Percentiles rank a stretch among this genome's conserved stretches.
phyloP scores from a whole-genome alignment of 2,329 filamentous ascomycete species.

The Ilyonectria destructans region DNA sequence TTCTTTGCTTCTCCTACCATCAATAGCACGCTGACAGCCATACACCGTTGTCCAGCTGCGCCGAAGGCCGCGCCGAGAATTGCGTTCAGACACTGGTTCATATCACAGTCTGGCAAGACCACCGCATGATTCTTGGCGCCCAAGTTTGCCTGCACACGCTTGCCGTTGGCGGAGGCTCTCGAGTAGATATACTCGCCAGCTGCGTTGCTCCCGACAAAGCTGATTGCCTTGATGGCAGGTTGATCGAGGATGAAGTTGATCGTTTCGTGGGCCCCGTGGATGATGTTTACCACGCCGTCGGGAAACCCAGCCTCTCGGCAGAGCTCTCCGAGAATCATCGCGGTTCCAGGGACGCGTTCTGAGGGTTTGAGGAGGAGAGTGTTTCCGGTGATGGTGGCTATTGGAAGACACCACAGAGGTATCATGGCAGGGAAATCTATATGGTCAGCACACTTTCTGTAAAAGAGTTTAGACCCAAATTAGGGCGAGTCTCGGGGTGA shows the following conservation, averaged over 20 bases:
- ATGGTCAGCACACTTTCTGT: constrained; percentile 49
- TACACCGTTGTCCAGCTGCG: constrained; percentile 87
- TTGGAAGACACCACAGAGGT: constrained; percentile 88
- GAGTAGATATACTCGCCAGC: constrained; percentile 88
- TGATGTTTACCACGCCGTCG: constrained; percentile 83
- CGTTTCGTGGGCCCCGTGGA: constrained; percentile 83
- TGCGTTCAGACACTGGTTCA: constrained; percentile 87
- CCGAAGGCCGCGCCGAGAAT: constrained; percentile 87
- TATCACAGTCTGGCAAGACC: constrained; percentile 88
- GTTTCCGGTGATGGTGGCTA: constrained; percentile 88
- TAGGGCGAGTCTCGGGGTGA: neutral
- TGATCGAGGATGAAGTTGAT: constrained; percentile 89
- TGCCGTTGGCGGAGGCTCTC: constrained; percentile 84
- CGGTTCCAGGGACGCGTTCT: constrained; percentile 85
- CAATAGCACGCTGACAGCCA: constrained; percentile 86
- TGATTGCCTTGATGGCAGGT: constrained; percentile 60
- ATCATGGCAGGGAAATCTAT: constrained; percentile 91
- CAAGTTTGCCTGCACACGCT: constrained; percentile 88
- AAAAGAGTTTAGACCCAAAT: neutral
- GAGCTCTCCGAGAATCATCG: constrained; percentile 87
- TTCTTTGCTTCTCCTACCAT: constrained; percentile 87
- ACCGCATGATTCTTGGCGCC: constrained; percentile 91
- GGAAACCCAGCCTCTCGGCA: constrained; percentile 85
- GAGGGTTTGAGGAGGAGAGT: constrained; percentile 87
- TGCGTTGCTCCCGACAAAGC: constrained; percentile 88